Evolutionary conservation across 2,329 filamentous ascomycete genomes (phyloP).

Genomic region (Penicillium polonicum): DNA sequence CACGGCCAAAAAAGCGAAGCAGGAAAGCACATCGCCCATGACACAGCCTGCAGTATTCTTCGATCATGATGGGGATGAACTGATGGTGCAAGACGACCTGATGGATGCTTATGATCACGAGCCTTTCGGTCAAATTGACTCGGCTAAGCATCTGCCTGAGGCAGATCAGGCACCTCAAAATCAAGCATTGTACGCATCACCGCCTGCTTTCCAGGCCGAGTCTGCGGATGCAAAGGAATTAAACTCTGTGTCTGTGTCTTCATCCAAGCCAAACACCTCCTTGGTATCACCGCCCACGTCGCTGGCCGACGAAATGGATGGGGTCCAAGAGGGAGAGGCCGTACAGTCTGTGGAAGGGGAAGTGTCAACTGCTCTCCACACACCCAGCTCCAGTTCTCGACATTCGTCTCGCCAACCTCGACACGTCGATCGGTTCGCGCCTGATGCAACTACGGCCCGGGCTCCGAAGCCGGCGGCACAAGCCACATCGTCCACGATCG

Average conservation of each 20-base stretch:
- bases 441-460: constrained; percentile 33
- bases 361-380: constrained; percentile 29
- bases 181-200: constrained; percentile 38
- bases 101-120: constrained; percentile 17
- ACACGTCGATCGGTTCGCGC: constrained; percentile 40
- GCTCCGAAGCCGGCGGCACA: constrained; percentile 26
- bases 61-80: constrained; percentile 18
- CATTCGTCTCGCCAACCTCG: constrained; percentile 48
- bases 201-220: constrained; percentile 39
- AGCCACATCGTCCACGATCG: constrained; percentile 18
- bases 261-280: constrained; percentile 36
- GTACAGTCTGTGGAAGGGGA: constrained; percentile 34
- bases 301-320: constrained; percentile 43
- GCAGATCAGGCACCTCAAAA: constrained; percentile 19
- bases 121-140: constrained; percentile 4
- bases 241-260: constrained; percentile 26
- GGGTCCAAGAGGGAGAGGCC: constrained; percentile 32
- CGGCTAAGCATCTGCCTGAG: constrained; percentile 13
- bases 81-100: constrained; percentile 15
- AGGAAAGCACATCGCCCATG: constrained; percentile 33
- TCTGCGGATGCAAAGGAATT: constrained; percentile 32
- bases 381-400: constrained; percentile 43
- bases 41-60: constrained; percentile 23
- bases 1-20: constrained; percentile 36
- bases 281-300: constrained; percentile 49